Evolutionary conservation across 2,329 filamentous ascomycete species (phyloP).

Genomic region (Diatrype stigma): DNA sequence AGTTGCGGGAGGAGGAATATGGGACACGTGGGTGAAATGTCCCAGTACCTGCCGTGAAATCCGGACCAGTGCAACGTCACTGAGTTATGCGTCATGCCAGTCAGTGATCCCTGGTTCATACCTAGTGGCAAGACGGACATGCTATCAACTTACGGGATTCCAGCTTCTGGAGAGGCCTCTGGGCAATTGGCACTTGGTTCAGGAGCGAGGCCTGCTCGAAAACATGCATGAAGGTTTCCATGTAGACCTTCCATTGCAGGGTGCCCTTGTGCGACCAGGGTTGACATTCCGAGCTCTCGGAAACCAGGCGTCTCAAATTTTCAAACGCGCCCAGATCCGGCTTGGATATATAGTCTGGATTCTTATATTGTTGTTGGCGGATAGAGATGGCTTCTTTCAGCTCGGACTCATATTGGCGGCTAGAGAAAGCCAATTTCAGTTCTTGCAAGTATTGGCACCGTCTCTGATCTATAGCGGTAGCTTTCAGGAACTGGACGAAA

Average conservation of each 20-base stretch:
- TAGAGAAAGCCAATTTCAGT: constrained; percentile 8
- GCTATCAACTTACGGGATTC: constrained; percentile 4
- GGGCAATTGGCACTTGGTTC: background rate
- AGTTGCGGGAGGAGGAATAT: constrained; percentile 12
- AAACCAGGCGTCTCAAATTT: constrained; percentile 8
- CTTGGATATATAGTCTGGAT: background rate
- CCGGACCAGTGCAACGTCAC: constrained; percentile 11
- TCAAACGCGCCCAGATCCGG: constrained; percentile 8
- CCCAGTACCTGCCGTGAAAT: constrained; percentile 2
- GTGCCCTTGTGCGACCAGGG: constrained; percentile 4
- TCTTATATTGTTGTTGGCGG: too few species aligned
- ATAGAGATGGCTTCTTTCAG: constrained; percentile 9
- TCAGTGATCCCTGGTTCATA: too few species aligned
- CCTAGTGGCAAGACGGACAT: background rate
- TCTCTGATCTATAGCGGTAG: constrained; percentile 1
- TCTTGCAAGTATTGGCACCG: constrained; percentile 6
- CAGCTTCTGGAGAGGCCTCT: constrained; percentile 8
- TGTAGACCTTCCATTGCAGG: constrained; percentile 2
- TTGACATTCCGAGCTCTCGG: constrained; percentile 11
- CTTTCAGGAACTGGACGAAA: constrained; percentile 3
- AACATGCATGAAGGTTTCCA: constrained; percentile 4
- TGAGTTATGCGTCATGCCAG: background rate
- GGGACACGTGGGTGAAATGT: constrained; percentile 6
- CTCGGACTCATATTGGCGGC: constrained; percentile 1
- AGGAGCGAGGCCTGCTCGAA: constrained; percentile 11